Evolutionary conservation across 2,329 filamentous ascomycete genomes (phyloP), one percentile per base, ranked within the genome.

Genomic region (Paecilomyces variotii): DNA sequence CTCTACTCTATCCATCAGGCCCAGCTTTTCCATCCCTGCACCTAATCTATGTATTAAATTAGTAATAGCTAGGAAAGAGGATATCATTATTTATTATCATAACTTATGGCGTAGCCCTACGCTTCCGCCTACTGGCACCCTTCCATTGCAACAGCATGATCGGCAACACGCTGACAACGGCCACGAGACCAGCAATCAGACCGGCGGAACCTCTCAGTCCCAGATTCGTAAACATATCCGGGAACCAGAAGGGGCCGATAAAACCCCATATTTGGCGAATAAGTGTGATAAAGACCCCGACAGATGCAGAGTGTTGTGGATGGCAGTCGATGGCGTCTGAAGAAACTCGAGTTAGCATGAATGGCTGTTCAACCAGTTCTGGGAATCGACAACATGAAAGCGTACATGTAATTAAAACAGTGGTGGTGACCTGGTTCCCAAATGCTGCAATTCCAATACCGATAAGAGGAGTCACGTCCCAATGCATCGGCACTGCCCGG

Each of bases 401-500:
- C 52, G 54, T 28, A 49, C 83, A 87, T 0, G 84, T 87, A 30
- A 84, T 81, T 56, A 85, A 65, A 0, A 86, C 79, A 0, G 84
- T 86, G 1, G 84, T 86, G 5, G 86, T 78, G 30, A 87, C 80
- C 71, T 86, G 84, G 61, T 85, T 85, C 0, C 84, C 84, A 6
- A 78, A 80, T 0, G 78, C 79, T 0, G 75, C 76, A 63, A 82
- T 78, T 2, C 76, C 83, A 4, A 77, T 78, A 4, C 84, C 84
- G 5, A 86, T 64, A 5, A 85, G 69, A 0, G 84, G 84, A 0
- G 78, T 81, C 4, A 85, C 77, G 32, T 83, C 81, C 79, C 81
- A 86, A 4, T 76, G 67, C 0, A 72, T 68, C 0, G 70, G 63
- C 0, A 68, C 60, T 0, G 80, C 78, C 10, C 79, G 72, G 52